Percentiles rank a stretch among this genome's conserved stretches.
These are phyloP conservation scores for Lecanicillium sp. DNA, from an alignment of 2,329 filamentous ascomycete species.

Conservation along the genomic window DNA sequence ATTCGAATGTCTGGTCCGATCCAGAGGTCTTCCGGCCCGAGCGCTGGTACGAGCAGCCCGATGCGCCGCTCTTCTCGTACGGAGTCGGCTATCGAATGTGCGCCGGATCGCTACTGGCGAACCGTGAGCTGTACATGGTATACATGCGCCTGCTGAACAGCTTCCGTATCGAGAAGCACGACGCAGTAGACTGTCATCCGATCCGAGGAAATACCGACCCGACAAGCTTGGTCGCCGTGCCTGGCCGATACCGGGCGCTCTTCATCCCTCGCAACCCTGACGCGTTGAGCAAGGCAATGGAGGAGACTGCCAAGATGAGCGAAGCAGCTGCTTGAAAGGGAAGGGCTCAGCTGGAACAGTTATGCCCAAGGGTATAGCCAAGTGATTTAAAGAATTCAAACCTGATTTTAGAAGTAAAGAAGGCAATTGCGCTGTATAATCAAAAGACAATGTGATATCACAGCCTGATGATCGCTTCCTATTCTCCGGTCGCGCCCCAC, in stretches of 20 bases:
- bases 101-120: slow-evolving; percentile 52
- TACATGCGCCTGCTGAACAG: slow-evolving; percentile 55
- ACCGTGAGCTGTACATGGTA: slow-evolving; percentile 57
- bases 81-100: slow-evolving; percentile 59
- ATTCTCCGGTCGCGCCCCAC: too few relatives aligned
- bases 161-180: slow-evolving; percentile 49
- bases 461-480: too few relatives aligned
- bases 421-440: too few relatives aligned
- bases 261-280: slow-evolving; percentile 43
- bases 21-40: slow-evolving; percentile 49
- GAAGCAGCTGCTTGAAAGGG: slow-evolving; percentile 1
- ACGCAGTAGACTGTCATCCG: slow-evolving; percentile 50
- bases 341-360: too few relatives aligned
- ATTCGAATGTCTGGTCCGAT: slow-evolving; percentile 49
- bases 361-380: too few relatives aligned
- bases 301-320: slow-evolving; percentile 4
- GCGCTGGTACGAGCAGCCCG: slow-evolving; percentile 54
- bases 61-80: slow-evolving; percentile 54
- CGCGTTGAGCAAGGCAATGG: slow-evolving; percentile 7
- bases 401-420: too few relatives aligned
- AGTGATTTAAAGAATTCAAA: too few relatives aligned
- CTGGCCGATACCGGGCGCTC: slow-evolving; percentile 46
- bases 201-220: slow-evolving; percentile 52
- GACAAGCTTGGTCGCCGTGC: slow-evolving; percentile 54
- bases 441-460: too few relatives aligned